phyloP scores from a whole-genome alignment of 2,329 filamentous ascomycete species.

The Pseudonectria buxi region DNA sequence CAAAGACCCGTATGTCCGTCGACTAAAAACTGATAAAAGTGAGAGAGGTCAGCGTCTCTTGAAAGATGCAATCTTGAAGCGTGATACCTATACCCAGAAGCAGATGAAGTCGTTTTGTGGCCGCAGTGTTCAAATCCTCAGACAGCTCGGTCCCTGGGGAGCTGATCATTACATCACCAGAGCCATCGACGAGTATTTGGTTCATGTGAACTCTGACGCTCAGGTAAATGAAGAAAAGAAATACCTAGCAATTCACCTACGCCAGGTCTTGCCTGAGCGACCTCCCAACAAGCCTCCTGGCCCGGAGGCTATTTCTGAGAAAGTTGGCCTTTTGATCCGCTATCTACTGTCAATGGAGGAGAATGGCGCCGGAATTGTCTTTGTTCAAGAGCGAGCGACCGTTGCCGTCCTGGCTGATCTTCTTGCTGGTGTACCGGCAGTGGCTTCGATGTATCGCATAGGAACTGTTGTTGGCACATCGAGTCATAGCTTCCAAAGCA shows the following conservation, averaged over 20 bases:
- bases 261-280: constrained; percentile 21
- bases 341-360: constrained; percentile 40
- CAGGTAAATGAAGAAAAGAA: constrained; percentile 45
- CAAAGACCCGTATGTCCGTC: constrained; percentile 54
- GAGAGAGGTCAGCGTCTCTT: constrained; percentile 35
- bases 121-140: constrained; percentile 43
- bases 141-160: constrained; percentile 62
- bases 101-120: constrained; percentile 51
- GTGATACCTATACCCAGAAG: constrained; percentile 44
- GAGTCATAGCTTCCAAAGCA: constrained; percentile 26
- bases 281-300: constrained; percentile 10
- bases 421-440: constrained; percentile 44
- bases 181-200: constrained; percentile 33
- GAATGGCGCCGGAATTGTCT: constrained; percentile 54
- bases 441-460: constrained; percentile 40
- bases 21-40: constrained; percentile 36
- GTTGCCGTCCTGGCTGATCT: constrained; percentile 54
- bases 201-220: constrained; percentile 21
- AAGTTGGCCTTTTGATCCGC: constrained; percentile 47
- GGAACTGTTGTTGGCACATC: constrained; percentile 52
- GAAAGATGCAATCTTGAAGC: constrained; percentile 30
- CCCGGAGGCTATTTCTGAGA: constrained; percentile 44
- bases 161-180: constrained; percentile 57
- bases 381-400: constrained; percentile 57
- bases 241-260: constrained; percentile 47